Evolutionary conservation across 495 filamentous ascomycete genomes (phyloP), one percentile per base, ranked within the genome.

Genomic region (Aspergillus egyptiacus): DNA sequence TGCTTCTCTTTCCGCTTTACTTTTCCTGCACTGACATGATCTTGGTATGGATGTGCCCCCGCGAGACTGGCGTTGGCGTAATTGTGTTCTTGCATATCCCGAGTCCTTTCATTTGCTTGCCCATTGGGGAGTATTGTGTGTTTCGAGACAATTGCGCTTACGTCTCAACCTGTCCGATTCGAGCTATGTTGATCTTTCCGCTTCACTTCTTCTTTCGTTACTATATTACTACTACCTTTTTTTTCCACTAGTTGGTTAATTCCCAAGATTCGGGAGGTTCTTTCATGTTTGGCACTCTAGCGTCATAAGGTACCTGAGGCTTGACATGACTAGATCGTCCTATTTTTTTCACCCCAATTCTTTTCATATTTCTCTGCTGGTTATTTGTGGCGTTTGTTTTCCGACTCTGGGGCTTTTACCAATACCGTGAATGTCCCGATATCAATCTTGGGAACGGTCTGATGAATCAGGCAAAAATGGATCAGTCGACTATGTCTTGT

Each of bases 11-110:
- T 51, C 42, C 31, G 15, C 24, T 53, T 51, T 46, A 34, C 57
- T 48, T 50, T 48, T 53, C 14, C 25, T 46, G 40, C 59, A 48
- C 51, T 46, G 49, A 53, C 56, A 59, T 54, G 48, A 55, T 55
- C 51, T 44, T 44, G 41, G 41, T 44, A 44, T 61, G 63, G 67
- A 64, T 67, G 60, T 65, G 61, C 65, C 46, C 45, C 45, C 34
- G 57, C 59, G 66, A 67, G 58, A 67, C 55, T 64, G 69, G 69
- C 69, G 69, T 72, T 72, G 64, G 68, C 64, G 65, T 67, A 56
- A 32, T 57, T 57, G 58, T 56, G 30, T 64, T 66, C 45, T 56
- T 63, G 55, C 58, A 61, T 66, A 53, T 59, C 55, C n/a, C n/a
- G n/a, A n/a, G n/a, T n/a, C n/a, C 50, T 49, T 58, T 48, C 54